Base-by-base conservation (phyloP, 1,139 yeast genomes). In the Waltiozyma sp. region DNA sequence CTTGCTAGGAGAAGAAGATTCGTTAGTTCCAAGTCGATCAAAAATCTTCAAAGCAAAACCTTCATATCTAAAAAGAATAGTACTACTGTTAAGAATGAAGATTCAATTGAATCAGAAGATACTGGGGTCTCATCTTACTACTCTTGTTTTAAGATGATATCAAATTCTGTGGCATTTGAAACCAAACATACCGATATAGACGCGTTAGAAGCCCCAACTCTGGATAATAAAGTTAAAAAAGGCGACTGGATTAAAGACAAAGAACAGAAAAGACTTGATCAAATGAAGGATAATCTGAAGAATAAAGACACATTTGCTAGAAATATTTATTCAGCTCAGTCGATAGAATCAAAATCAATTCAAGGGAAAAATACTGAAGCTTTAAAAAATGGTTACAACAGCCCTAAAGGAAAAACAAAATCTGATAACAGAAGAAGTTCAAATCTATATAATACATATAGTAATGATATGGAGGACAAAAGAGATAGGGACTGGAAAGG, bases 151-250 rank as follows among this genome's bases (percentile, higher is more conserved):
- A 43, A 40, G 6, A 44, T 42, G 47, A 39, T 47, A 4, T 38
- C 46, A 1, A 47, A 47, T 19, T 33, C 48, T 1, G 41, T 44
- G 3, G 10, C 8, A 7, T 47, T 34, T 40, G 50, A 47, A 26
- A 24, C 46, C 1, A 45, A 43, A 23, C 38, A 43, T 19, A 47
- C 50, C 1, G 47, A 47, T 41, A 47, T 47, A 19, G 48, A 45
- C 26, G 47, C 40, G 34, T 26, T 47, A 3, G 48, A 47, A 40
- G 48, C 50, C 9, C 41, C 48, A 4, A 47, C 50, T 2, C 24
- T 37, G 4, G 41, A 38, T 7, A 47, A 47, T 21, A 44, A 38
- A 26, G 50, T 47, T 7, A 38, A 26, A 15, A 28, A 37, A 4
- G 35, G 16, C 6, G 48, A 45, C 24, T 47, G 50, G 50, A 16